phyloP scores from a whole-genome alignment of 1,139 yeast genomes.

The Hemisphaericaspora xylofermentans region DNA sequence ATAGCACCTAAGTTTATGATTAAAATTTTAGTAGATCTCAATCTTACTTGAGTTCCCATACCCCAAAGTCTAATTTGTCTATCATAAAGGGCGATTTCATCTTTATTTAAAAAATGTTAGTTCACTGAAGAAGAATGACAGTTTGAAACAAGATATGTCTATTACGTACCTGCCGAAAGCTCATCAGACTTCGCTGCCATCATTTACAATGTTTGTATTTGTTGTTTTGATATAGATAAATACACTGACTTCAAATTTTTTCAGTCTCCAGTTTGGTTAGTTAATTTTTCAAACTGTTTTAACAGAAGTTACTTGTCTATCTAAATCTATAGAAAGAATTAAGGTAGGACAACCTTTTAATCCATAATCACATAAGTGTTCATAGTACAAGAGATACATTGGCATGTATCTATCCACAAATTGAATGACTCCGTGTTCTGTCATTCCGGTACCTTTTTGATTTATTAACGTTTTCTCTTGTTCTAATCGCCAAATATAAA shows the following conservation, averaged over 20 bases:
- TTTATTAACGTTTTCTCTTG: slow-evolving; percentile 73
- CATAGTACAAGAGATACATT: slow-evolving; percentile 68
- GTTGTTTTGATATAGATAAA: neutral
- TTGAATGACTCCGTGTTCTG: slow-evolving; percentile 58
- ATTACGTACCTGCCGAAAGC: slow-evolving; percentile 15
- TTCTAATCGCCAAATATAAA: slow-evolving; percentile 77
- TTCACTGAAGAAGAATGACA: neutral
- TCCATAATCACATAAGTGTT: slow-evolving; percentile 28
- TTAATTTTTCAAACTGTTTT: neutral
- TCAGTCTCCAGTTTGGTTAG: neutral
- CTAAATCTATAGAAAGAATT: slow-evolving; percentile 10
- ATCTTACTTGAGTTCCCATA: slow-evolving; percentile 80
- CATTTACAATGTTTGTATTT: neutral
- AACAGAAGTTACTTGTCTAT: slow-evolving; percentile 8
- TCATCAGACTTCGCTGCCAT: slow-evolving; percentile 4
- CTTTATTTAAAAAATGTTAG: slow-evolving; percentile 28
- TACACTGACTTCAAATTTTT: neutral
- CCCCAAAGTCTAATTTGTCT: slow-evolving; percentile 98
- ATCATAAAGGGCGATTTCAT: slow-evolving; percentile 90
- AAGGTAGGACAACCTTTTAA: slow-evolving; percentile 8
- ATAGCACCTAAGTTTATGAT: slow-evolving; percentile 68
- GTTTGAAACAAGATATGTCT: neutral
- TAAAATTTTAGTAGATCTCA: slow-evolving; percentile 71
- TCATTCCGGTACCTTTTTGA: slow-evolving; percentile 71
- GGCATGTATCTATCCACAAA: slow-evolving; percentile 90